phyloP scores from a whole-genome alignment of 345 rosid species.

The Anastatica hierochuntica region DNA sequence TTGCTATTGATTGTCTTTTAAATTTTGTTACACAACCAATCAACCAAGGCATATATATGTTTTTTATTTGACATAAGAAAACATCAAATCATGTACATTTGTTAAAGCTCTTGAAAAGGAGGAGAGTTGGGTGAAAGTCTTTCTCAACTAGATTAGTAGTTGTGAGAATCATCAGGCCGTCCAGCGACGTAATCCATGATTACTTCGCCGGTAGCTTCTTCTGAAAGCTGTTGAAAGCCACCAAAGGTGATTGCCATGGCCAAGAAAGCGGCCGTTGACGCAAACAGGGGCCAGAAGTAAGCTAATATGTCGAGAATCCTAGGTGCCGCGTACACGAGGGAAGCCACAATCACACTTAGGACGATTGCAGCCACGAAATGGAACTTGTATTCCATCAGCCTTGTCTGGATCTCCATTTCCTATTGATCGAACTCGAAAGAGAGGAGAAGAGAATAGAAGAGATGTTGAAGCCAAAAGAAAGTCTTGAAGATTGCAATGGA shows the following conservation, averaged over 20 bases:
- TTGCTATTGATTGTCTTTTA: no score
- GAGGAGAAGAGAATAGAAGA: background rate
- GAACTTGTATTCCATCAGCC: constrained; percentile 43
- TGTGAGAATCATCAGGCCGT: constrained; percentile 18
- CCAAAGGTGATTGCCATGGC: constrained; percentile 46
- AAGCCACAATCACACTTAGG: constrained; percentile 23
- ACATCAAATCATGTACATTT: constrained; percentile 12
- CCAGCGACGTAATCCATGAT: constrained; percentile 66
- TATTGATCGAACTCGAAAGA: background rate
- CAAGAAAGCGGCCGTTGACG: constrained; percentile 64
- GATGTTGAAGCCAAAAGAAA: constrained; percentile 1
- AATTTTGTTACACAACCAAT: no score
- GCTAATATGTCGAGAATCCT: constrained; percentile 43
- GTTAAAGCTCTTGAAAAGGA: background rate
- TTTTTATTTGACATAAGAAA: constrained; percentile 3
- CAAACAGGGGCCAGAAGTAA: constrained; percentile 85
- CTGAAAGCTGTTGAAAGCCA: constrained; percentile 41
- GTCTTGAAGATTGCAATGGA: constrained; percentile 7
- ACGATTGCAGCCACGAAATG: constrained; percentile 33
- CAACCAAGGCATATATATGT: no score
- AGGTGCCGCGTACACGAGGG: constrained; percentile 46
- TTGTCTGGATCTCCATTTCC: constrained; percentile 43
- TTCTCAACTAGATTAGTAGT: constrained; percentile 7
- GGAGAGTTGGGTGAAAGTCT: background rate
- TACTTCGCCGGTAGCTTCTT: constrained; percentile 41